Percentiles rank a stretch among this genome's conserved stretches.
These are phyloP conservation scores for Xylogone sp. DNA, from an alignment of 2,329 filamentous ascomycete species.

Conservation along the genomic window DNA sequence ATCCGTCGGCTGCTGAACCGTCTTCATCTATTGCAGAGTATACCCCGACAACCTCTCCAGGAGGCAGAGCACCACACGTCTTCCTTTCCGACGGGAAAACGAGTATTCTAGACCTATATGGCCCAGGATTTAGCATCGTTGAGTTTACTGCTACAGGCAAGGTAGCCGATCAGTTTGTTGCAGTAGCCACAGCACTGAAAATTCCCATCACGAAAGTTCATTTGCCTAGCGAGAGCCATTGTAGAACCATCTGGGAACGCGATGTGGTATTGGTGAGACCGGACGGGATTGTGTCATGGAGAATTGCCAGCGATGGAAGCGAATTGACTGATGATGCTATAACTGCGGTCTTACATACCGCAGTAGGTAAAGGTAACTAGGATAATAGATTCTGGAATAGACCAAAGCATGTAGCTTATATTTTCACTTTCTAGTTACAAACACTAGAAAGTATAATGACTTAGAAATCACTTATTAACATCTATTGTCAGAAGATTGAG, in stretches of 20 bases:
- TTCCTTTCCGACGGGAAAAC: constrained; percentile 8
- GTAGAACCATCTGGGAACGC: neutral
- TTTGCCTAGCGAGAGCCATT: neutral
- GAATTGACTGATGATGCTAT: neutral
- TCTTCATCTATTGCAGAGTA: neutral
- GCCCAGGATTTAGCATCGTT: neutral
- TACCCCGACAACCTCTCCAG: constrained; percentile 6
- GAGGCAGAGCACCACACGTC: constrained; percentile 9
- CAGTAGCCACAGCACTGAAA: neutral
- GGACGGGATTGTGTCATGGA: constrained; percentile 1
- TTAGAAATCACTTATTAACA: too few relatives aligned
- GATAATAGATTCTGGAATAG: too few relatives aligned
- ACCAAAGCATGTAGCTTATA: too few relatives aligned
- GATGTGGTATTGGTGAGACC: constrained; percentile 4
- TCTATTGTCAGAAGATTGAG: too few relatives aligned
- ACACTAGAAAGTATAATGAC: too few relatives aligned
- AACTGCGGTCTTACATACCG: neutral
- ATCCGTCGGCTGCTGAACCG: neutral
- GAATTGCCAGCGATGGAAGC: neutral
- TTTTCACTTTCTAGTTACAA: too few relatives aligned
- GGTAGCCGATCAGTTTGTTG: neutral
- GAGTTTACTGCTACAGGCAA: neutral
- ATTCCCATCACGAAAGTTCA: neutral
- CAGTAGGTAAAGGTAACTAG: neutral
- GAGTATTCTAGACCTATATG: constrained; percentile 6